These are phyloP conservation scores for Przewalskia tangutica DNA, from an alignment of 257 asterid species.

Conservation along the genomic window DNA sequence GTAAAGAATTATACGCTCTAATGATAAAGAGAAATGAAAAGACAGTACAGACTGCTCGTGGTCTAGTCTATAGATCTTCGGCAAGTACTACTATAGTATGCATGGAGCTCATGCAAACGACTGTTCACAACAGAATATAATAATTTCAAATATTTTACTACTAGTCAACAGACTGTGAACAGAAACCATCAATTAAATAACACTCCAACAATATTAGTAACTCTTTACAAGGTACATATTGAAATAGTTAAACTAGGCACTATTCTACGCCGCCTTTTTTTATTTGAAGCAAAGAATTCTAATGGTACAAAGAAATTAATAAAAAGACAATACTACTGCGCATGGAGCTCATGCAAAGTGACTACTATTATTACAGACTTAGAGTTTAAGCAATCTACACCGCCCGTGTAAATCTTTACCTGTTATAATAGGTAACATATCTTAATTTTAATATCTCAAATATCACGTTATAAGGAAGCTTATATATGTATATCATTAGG, in stretches of 20 bases:
- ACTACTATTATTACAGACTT: background rate
- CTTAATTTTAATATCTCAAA: background rate
- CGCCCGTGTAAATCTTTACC: background rate
- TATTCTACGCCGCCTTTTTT: background rate
- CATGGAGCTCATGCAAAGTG: background rate
- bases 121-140: background rate
- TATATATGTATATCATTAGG: no score
- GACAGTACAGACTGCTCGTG: no score
- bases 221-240: background rate
- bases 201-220: background rate
- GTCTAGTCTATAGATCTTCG: background rate
- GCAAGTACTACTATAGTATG: background rate
- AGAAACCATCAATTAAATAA: background rate
- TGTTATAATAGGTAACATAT: background rate
- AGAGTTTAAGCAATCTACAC: background rate
- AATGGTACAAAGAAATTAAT: no score
- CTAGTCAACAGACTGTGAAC: no score
- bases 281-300: background rate
- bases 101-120: background rate
- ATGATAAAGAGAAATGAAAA: background rate
- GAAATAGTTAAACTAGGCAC: background rate
- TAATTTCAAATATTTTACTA: no score
- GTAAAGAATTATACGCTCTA: background rate
- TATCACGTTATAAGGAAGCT: background rate
- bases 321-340: background rate